Evolutionary conservation across 1,284 basidiomycete genomes (phyloP), one percentile per base, ranked within the genome.

Genomic region (Phylloboletellus chloephorus): DNA sequence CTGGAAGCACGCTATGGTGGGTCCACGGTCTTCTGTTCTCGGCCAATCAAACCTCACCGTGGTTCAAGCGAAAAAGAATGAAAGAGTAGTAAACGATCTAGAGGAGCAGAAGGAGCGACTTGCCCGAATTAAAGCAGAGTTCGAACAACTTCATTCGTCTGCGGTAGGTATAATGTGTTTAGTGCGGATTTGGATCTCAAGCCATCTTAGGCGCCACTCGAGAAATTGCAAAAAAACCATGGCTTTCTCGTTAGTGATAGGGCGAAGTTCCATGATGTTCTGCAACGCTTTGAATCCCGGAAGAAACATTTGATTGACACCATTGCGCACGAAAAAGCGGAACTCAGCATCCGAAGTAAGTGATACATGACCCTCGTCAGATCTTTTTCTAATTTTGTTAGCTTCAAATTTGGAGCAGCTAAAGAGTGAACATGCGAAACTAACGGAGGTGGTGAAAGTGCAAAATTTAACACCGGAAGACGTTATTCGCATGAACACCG

Each of bases 391-490:
- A 43, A 56, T 26, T 39, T 33, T 21, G 33, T 34, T 31, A 87
- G 83, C 67, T 37, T 60, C 68, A 29, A 71, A 75, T 39, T 65
- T 88, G 31, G 76, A 79, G 39, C 71, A 74, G 38, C 66, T 86
- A 22, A 74, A 72, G 51, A 62, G 64, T 22, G 84, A 91, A 51
- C 74, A 83, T 44, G 67, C 67, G n/a, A 72, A 73, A 42, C 69
- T 89, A 17, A 64, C 69, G 7, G 71, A 74, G 1, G 74, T 86
- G 9, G 86, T 94, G 15, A 78, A 79, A 52, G 78, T 72, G 26
- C 90, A 94, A 61, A 92, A 93, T 56, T 72, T 94, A 22, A 76
- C 83, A 1, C 83, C 83, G 0, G 88, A 92, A 58, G 89, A 94
- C 64, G 88, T 91, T 30, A 67, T 76, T 35, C 78, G 80, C 24